These are phyloP conservation scores for Triglochin maritima DNA, from an alignment of 106 monocot genomes.

Conservation along the genomic window DNA sequence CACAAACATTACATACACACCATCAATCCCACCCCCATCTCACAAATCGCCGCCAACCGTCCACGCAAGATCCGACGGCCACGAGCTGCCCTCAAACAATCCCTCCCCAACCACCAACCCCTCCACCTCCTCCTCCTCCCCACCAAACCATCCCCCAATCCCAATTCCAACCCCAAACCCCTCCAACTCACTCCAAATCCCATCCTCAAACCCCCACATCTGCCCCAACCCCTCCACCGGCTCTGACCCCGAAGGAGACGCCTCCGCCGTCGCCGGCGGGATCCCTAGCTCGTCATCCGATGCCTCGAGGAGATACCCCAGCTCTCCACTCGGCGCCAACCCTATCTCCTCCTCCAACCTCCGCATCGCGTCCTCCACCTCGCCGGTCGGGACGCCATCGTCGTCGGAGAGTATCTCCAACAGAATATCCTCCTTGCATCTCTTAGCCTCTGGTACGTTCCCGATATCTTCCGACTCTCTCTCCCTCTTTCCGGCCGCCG, in stretches of 20 bases:
- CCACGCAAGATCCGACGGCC: background rate
- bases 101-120: background rate
- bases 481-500: background rate
- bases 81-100: background rate
- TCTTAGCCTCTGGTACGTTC: conserved; percentile 3
- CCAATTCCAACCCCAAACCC: background rate
- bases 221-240: background rate
- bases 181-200: background rate
- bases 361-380: background rate
- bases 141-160: background rate
- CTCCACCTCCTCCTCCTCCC: background rate
- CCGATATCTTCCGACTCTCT: background rate
- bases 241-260: background rate
- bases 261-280: background rate
- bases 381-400: background rate
- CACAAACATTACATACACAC: no score
- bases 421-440: background rate
- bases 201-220: conserved; percentile 2
- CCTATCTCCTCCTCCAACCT: conserved; percentile 10
- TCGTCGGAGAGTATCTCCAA: conserved; percentile 3
- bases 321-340: background rate
- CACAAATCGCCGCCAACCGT: no score
- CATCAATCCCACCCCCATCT: no score
- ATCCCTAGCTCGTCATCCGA: conserved; percentile 10
- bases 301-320: conserved; percentile 3